phyloP scores from a whole-genome alignment of 495 filamentous ascomycete genomes.

The Chaetomidium leptoderma region DNA sequence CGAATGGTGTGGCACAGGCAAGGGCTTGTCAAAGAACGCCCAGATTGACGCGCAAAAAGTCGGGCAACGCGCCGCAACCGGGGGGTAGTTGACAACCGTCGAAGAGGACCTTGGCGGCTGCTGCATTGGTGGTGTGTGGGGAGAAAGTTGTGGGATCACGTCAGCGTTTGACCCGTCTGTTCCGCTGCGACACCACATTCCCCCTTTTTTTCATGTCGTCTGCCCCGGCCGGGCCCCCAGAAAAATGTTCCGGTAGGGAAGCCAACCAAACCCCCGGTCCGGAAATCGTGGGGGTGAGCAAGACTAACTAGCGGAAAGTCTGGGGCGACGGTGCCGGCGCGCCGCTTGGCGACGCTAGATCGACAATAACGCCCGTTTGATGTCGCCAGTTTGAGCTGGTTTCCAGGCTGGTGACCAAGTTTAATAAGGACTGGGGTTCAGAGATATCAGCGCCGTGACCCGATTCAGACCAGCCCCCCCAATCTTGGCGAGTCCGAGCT shows the following conservation, averaged over 20 bases:
- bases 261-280: slow-evolving; percentile 11
- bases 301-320: slow-evolving; percentile 6
- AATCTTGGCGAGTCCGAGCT: slow-evolving; percentile 2
- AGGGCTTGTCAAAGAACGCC: slow-evolving; percentile 2
- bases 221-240: slow-evolving; percentile 15
- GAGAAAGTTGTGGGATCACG: slow-evolving; percentile 23
- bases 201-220: slow-evolving; percentile 4
- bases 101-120: background rate
- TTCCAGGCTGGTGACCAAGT: background rate
- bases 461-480: background rate
- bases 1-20: slow-evolving; percentile 17
- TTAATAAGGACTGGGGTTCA: background rate
- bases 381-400: slow-evolving; percentile 2
- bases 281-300: slow-evolving; percentile 14
- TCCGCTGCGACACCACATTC: background rate
- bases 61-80: slow-evolving; percentile 1
- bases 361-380: slow-evolving; percentile 1
- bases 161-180: slow-evolving; percentile 21
- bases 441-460: background rate
- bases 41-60: slow-evolving; percentile 6
- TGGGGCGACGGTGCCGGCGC: slow-evolving; percentile 10
- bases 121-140: slow-evolving; percentile 10
- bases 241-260: slow-evolving; percentile 22
- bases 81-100: background rate
- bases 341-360: slow-evolving; percentile 7